phyloP scores from a whole-genome alignment of 1,284 basidiomycete genomes.

The Trametes polyzona region DNA sequence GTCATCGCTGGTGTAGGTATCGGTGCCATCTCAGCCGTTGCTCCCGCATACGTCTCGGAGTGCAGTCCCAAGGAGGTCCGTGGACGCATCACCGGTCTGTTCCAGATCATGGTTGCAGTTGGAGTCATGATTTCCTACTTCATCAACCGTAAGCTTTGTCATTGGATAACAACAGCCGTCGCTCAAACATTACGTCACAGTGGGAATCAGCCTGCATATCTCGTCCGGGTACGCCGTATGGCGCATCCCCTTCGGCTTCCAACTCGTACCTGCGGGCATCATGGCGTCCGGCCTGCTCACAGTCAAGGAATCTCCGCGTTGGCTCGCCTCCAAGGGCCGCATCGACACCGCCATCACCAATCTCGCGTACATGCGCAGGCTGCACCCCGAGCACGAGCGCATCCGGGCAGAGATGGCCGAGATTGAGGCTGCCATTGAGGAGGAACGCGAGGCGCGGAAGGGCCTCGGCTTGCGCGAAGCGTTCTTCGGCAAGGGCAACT shows the following conservation, averaged over 20 bases:
- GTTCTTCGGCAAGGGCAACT: constrained; percentile 77
- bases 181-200: constrained; percentile 37
- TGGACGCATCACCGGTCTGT: constrained; percentile 73
- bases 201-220: constrained; percentile 63
- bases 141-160: constrained; percentile 60
- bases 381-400: constrained; percentile 46
- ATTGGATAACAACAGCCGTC: neutral
- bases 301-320: constrained; percentile 52
- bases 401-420: constrained; percentile 60
- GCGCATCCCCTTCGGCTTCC: constrained; percentile 77
- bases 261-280: constrained; percentile 78
- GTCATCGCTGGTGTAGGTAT: constrained; percentile 73
- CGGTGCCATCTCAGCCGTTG: constrained; percentile 67
- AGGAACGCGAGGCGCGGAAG: constrained; percentile 60
- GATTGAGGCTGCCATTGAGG: constrained; percentile 69
- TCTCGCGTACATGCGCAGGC: constrained; percentile 61
- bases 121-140: constrained; percentile 83
- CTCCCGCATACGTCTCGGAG: constrained; percentile 80
- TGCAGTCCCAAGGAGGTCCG: constrained; percentile 78
- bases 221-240: constrained; percentile 55
- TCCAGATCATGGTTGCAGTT: constrained; percentile 82
- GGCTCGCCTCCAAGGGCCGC: constrained; percentile 41
- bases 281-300: constrained; percentile 77
- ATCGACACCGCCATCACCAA: constrained; percentile 38
- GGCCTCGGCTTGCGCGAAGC: constrained; percentile 64